Evolutionary conservation across 1,139 yeast genomes (phyloP).

Genomic region (Pneumocystis carinii): DNA sequence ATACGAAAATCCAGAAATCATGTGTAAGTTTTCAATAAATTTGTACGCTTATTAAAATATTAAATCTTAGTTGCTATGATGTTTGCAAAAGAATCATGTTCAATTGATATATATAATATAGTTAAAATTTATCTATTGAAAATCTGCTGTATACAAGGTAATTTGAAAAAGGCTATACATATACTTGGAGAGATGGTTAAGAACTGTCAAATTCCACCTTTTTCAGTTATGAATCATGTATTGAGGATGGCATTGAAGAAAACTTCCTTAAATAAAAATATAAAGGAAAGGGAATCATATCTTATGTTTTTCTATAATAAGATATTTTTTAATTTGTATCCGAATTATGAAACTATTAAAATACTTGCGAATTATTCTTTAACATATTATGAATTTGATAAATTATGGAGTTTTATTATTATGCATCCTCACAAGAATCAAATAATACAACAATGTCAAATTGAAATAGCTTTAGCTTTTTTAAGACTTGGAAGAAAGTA

Average conservation of each 20-base stretch:
- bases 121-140: not conserved
- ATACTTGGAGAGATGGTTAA: not conserved
- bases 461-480: not conserved
- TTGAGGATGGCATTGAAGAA: not conserved
- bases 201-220: not conserved
- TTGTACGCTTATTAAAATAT: not conserved
- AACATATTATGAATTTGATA: not conserved
- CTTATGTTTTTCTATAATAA: not conserved
- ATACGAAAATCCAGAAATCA: not conserved
- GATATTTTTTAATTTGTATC: not conserved
- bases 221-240: not conserved
- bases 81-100: not conserved
- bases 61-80: not conserved
- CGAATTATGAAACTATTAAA: not conserved
- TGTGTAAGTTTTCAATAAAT: not conserved
- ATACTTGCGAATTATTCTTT: not conserved
- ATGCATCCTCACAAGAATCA: not conserved
- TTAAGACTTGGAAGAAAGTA: not conserved
- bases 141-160: not conserved
- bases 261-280: not conserved
- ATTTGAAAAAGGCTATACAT: not conserved
- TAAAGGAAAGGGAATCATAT: not conserved
- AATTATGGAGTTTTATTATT: not conserved
- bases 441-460: not conserved
- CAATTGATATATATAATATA: not conserved